phyloP scores from a whole-genome alignment of 1,284 basidiomycete genomes.

The Cystobasidiaceae sp. region DNA sequence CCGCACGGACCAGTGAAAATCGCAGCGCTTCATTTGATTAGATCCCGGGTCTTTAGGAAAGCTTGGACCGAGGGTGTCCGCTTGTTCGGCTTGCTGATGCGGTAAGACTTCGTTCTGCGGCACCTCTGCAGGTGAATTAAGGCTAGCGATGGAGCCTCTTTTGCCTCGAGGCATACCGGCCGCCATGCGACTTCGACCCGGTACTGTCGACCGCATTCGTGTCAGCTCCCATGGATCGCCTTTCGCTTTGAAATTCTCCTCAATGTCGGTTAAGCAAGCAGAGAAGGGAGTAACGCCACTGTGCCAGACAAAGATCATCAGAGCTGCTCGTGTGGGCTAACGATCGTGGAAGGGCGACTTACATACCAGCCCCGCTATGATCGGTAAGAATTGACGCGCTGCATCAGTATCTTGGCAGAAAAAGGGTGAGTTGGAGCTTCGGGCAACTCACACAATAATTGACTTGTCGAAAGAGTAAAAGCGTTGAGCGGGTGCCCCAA shows the following conservation, averaged over 20 bases:
- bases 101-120: background rate
- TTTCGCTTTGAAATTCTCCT: conserved; percentile 21
- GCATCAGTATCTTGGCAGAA: no score
- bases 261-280: conserved; percentile 25
- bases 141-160: background rate
- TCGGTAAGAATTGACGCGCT: no score
- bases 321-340: no score
- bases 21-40: background rate
- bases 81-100: background rate
- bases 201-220: conserved; percentile 1
- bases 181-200: background rate
- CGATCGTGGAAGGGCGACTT: no score
- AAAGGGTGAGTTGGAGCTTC: no score
- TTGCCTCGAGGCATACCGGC: no score
- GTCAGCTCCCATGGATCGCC: conserved; percentile 31
- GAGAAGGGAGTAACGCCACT: conserved; percentile 27
- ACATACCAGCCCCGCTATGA: no score
- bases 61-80: no score
- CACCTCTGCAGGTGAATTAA: background rate
- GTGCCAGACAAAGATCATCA: no score
- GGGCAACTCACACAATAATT: conserved; percentile 10
- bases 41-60: background rate
- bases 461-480: conserved; percentile 30
- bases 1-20: conserved; percentile 16
- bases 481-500: conserved; percentile 25